Percentiles rank a stretch among this genome's conserved stretches.
Evolutionary conservation across 2,329 filamentous ascomycete species (phyloP).

Genomic region (Alternaria postmessia): DNA sequence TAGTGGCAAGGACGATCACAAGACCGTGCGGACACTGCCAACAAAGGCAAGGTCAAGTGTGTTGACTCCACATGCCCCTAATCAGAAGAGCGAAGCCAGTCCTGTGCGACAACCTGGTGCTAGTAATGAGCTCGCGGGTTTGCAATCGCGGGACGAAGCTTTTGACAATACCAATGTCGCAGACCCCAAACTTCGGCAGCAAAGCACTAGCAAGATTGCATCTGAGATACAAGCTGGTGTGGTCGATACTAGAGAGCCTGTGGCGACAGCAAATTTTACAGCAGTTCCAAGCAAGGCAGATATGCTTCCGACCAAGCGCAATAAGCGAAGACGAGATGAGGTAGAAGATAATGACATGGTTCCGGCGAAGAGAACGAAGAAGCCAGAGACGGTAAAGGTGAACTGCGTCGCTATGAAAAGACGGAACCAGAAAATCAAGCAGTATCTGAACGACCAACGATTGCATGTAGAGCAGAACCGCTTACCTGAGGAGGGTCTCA

Average conservation of each 20-base stretch:
- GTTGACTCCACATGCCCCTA: not conserved
- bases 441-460: not conserved
- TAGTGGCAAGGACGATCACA: not conserved
- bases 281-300: not conserved
- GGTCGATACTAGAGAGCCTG: not conserved
- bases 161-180: not conserved
- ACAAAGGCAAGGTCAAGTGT: not conserved
- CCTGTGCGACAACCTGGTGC: not conserved
- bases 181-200: not conserved
- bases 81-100: not conserved
- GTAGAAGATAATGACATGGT: not conserved
- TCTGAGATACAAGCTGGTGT: not conserved
- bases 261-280: not conserved
- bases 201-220: not conserved
- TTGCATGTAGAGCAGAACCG: not conserved
- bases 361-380: not conserved
- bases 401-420: not conserved
- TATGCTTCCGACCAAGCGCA: not conserved
- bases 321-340: not conserved
- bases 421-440: not conserved
- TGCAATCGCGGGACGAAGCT: not conserved
- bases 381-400: not conserved
- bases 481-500: conserved; percentile 5
- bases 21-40: not conserved
- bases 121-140: not conserved